Evolutionary conservation across 768 basidiomycete genomes (phyloP).

Genomic region (Suillus discolor): DNA sequence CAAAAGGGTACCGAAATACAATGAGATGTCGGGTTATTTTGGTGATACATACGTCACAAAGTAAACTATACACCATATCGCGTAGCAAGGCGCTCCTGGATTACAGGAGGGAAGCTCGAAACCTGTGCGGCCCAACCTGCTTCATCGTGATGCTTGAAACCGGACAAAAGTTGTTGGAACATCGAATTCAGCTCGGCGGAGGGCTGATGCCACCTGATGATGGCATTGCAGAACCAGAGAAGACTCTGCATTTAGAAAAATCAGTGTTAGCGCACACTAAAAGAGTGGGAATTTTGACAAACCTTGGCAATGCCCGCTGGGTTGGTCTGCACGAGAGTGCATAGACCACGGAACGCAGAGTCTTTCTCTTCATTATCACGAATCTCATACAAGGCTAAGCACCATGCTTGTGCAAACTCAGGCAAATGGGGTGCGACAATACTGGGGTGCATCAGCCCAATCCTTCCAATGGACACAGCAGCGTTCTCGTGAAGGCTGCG

Average conservation of each 20-base stretch:
- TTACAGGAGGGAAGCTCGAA: slow-evolving; percentile 80
- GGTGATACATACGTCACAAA: slow-evolving; percentile 15
- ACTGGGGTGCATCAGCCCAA: slow-evolving; percentile 89
- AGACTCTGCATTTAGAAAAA: slow-evolving; percentile 60
- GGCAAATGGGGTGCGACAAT: slow-evolving; percentile 87
- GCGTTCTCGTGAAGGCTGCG: slow-evolving; percentile 97
- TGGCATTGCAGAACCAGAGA: slow-evolving; percentile 97
- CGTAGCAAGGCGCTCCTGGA: slow-evolving; percentile 83
- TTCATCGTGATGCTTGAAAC: slow-evolving; percentile 88
- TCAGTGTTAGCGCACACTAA: slow-evolving; percentile 10
- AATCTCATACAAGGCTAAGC: slow-evolving; percentile 95
- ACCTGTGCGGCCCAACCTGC: slow-evolving; percentile 87
- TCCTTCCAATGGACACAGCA: slow-evolving; percentile 95
- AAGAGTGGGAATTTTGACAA: slow-evolving; percentile 25
- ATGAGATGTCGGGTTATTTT: slow-evolving; percentile 10
- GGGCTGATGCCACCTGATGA: slow-evolving; percentile 93
- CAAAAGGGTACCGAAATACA: slow-evolving; percentile 14
- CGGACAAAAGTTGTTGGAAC: slow-evolving; percentile 88
- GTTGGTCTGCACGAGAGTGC: slow-evolving; percentile 93
- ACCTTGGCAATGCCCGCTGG: slow-evolving; percentile 94
- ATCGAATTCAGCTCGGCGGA: slow-evolving; percentile 90
- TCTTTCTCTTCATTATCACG: slow-evolving; percentile 99
- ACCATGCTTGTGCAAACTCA: slow-evolving; percentile 95
- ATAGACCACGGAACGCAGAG: slow-evolving; percentile 96
- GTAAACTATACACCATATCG: slow-evolving; percentile 79